Evolutionary conservation across 495 filamentous ascomycete species (phyloP).

Genomic region (Penicillium lividum): DNA sequence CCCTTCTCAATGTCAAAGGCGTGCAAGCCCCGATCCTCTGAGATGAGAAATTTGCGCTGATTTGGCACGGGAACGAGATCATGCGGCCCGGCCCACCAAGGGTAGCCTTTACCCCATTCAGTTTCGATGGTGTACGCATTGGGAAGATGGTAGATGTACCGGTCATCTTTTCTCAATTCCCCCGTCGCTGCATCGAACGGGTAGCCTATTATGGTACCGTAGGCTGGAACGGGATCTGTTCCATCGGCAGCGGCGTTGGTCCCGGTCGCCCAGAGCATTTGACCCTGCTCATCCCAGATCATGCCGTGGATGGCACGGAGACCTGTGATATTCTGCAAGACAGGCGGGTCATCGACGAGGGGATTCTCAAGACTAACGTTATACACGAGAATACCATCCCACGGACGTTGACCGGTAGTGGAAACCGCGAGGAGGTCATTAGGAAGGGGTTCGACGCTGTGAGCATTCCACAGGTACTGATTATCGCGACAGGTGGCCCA

Average conservation of each 20-base stretch:
- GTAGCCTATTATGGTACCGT: constrained; percentile 27
- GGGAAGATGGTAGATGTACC: constrained; percentile 16
- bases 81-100: constrained; percentile 33
- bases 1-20: constrained; percentile 26
- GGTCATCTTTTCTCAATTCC: constrained; percentile 19
- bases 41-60: constrained; percentile 29
- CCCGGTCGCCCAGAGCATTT: constrained; percentile 31
- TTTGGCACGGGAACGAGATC: constrained; percentile 34
- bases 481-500: constrained; percentile 29
- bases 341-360: constrained; percentile 26
- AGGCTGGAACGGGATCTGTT: constrained; percentile 26
- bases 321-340: constrained; percentile 32
- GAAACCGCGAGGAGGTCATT: constrained; percentile 27
- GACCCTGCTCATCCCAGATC: constrained; percentile 33
- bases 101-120: constrained; percentile 31
- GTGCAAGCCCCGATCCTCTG: constrained; percentile 27
- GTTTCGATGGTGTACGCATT: constrained; percentile 20
- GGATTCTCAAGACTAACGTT: constrained; percentile 24
- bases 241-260: constrained; percentile 34
- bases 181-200: constrained; percentile 25
- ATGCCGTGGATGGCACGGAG: constrained; percentile 31
- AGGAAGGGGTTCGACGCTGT: constrained; percentile 29
- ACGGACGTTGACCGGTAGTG: constrained; percentile 29
- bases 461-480: constrained; percentile 27
- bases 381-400: constrained; percentile 34